Base-by-base conservation (phyloP, 768 basidiomycete genomes). In the Tulasnella sp. region DNA sequence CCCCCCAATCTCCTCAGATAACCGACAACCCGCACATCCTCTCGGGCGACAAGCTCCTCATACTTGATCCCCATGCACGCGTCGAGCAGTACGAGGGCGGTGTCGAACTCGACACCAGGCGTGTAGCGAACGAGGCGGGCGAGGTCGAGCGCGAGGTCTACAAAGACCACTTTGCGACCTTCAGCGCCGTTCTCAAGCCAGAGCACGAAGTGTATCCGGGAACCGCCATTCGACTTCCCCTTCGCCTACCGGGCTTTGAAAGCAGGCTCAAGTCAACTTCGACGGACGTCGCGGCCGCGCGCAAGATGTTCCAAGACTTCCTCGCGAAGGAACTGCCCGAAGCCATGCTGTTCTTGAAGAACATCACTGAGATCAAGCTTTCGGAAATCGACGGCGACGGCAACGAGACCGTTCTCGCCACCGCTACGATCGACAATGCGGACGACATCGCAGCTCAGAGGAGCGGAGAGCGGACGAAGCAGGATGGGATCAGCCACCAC, bases 151-250 rank as follows among this genome's bases (percentile, higher is more conserved):
- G 74, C 11, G n/a, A 34, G 16, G 24, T 18, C 18, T 77, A 60
- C 40, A n/a, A 31, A 24, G 48, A 77, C 28, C 64, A 69, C 31
- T 69, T 69, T 34, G 31, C 34, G 28, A 69, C 64, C n/a, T 54
- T 54, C 54, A 54, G 54, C 54, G 54, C 54, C 54, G 48, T 78
- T 18, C 54, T 78, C 46, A 58, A 41, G 37, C 44, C 46, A 50
- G 54, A 78, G n/a, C 18, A 69, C 58, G 22, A 78, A 5, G n/a
- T 28, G 8, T 89, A 82, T 5, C 46, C 34, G n/a, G 89, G 89
- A 0, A 87, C 90, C 1, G 82, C 89, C 72, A 87, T 90, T 58
- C 86, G 90, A 1, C 87, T 90, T 28, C 89, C 90, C 0, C 83
- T 91, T 18, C 86, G 90, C 16, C 83, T 83, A 12, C 76, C 80